These are phyloP conservation scores for Microdochium paspali DNA, from an alignment of 2,329 filamentous ascomycete species.

Conservation along the genomic window DNA sequence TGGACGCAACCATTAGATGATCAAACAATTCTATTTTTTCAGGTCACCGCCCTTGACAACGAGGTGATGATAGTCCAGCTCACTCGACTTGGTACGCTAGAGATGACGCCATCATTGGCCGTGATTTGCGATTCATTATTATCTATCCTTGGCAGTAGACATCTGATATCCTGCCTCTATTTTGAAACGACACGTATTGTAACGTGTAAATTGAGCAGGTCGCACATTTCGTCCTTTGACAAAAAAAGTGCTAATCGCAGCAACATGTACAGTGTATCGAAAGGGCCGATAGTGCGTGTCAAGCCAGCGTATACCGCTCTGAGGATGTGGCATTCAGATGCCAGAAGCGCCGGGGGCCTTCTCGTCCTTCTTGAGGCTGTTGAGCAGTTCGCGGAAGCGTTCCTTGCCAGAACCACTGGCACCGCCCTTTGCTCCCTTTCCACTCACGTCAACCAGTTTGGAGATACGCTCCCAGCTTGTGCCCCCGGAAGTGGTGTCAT, in stretches of 20 bases:
- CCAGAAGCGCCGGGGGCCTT: conserved; percentile 64
- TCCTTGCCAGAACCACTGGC: conserved; percentile 89
- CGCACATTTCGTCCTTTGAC: background rate
- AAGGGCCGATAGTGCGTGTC: background rate
- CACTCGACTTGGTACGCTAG: too few species aligned
- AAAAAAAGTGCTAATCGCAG: background rate
- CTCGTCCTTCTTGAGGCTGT: conserved; percentile 87
- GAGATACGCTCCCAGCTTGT: conserved; percentile 98
- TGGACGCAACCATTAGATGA: background rate
- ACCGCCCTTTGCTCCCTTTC: conserved; percentile 81
- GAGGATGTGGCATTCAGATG: conserved; percentile 29
- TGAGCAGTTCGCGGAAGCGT: conserved; percentile 83
- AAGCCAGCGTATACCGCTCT: background rate
- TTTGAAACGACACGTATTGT: background rate
- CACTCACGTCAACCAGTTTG: conserved; percentile 93
- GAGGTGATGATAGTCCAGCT: background rate
- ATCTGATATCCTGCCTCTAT: background rate
- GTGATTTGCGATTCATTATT: conserved; percentile 4
- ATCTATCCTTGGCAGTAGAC: background rate
- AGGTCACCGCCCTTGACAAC: background rate
- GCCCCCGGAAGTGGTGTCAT: conserved; percentile 88
- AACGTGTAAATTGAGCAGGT: background rate
- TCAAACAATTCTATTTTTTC: background rate
- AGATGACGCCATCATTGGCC: background rate
- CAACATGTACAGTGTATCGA: background rate